Conservation (phyloP, 768 basidiomycete genomes). For the Pulveroboletus ravenelii region DNA sequence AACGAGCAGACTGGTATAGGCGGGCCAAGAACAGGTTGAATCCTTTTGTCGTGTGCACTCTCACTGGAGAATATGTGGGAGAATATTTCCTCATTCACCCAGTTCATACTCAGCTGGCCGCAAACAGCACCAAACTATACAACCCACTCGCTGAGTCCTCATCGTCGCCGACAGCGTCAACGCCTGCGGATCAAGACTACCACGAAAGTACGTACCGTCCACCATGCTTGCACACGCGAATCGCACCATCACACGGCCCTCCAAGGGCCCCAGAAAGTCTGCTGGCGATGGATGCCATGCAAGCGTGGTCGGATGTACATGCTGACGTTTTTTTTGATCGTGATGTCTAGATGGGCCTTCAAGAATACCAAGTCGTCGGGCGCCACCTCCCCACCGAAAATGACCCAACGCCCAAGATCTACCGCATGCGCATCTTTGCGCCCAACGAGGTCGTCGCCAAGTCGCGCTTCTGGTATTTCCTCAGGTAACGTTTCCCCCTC, state of each 20-base stretch:
- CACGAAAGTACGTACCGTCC: slow-evolving; percentile 27
- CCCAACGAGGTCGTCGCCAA: slow-evolving; percentile 99
- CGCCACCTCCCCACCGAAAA: slow-evolving; percentile 93
- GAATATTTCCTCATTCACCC: background rate
- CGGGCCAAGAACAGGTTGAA: too few relatives aligned
- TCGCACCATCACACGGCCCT: background rate
- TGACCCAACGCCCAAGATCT: slow-evolving; percentile 95
- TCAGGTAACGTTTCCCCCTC: slow-evolving; percentile 53
- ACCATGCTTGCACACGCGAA: background rate
- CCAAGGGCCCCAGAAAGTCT: background rate
- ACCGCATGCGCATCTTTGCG: slow-evolving; percentile 99
- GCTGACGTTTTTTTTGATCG: background rate
- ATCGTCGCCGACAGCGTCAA: slow-evolving; percentile 28
- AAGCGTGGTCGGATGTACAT: slow-evolving; percentile 15
- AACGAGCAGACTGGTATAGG: too few relatives aligned
- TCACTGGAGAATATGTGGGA: too few relatives aligned
- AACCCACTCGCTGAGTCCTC: slow-evolving; percentile 10
- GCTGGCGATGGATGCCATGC: slow-evolving; percentile 31
- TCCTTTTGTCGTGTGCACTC: too few relatives aligned
- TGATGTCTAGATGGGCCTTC: slow-evolving; percentile 59
- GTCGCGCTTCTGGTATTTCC: slow-evolving; percentile 99
- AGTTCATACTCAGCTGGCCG: slow-evolving; percentile 9
- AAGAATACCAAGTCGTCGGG: slow-evolving; percentile 96
- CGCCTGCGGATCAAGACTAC: slow-evolving; percentile 20
- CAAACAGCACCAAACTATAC: slow-evolving; percentile 28